These are phyloP conservation scores for Globisporangium nodosum DNA, from an alignment of 352 stramenopile species.

Conservation along the genomic window DNA sequence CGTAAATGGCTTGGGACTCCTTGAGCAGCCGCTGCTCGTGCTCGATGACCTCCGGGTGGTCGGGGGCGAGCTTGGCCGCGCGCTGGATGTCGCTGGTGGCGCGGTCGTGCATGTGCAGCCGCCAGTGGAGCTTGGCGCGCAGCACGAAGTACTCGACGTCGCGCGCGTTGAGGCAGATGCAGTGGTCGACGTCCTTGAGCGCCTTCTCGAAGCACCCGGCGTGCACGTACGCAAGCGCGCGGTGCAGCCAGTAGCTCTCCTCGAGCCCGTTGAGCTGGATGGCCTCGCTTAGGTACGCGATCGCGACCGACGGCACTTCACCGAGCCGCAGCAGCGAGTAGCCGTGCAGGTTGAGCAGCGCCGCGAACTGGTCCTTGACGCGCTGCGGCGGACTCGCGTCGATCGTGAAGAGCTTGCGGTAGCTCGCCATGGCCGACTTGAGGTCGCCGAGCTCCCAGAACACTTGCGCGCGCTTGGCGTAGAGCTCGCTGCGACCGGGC, in stretches of 20 bases:
- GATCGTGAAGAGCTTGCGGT: constrained; percentile 65
- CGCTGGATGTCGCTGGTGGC: constrained; percentile 59
- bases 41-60: constrained; percentile 68
- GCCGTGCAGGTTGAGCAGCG: constrained; percentile 61
- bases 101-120: constrained; percentile 70
- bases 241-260: constrained; percentile 74
- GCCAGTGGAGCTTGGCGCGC: constrained; percentile 76
- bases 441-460: constrained; percentile 74
- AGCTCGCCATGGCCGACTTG: constrained; percentile 76
- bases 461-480: constrained; percentile 63
- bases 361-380: constrained; percentile 75
- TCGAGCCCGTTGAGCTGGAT: constrained; percentile 68
- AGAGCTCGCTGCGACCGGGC: constrained; percentile 39
- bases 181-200: constrained; percentile 74
- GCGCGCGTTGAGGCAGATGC: constrained; percentile 61
- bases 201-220: constrained; percentile 60
- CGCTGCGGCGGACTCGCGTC: constrained; percentile 47
- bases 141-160: constrained; percentile 84
- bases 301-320: constrained; percentile 45
- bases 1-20: constrained; percentile 72
- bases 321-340: constrained; percentile 60
- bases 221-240: constrained; percentile 62
- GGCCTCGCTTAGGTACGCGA: constrained; percentile 69
- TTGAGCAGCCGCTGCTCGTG: constrained; percentile 60
- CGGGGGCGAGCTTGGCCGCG: constrained; percentile 43